Base-by-base conservation (phyloP, 768 basidiomycete genomes). In the Omphalotus guepiniiformis region DNA sequence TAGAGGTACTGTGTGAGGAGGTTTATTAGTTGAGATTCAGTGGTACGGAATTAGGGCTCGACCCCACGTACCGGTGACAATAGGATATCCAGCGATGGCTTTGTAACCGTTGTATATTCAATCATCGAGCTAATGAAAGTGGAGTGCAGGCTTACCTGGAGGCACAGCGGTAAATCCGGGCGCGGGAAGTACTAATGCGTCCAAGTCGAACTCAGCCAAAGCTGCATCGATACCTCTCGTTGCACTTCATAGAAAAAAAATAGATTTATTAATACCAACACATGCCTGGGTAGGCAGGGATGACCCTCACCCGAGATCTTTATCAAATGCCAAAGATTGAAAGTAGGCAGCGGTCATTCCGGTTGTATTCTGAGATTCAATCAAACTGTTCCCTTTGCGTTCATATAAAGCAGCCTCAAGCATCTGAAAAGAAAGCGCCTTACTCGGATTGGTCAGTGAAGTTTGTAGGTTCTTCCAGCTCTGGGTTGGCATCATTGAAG, bases 61-160 rank as follows among this genome's bases (percentile, higher is more conserved):
- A 22, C 23, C 16, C 13, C 5, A 54, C 65, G 54, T 34, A 78
- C 82, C 81, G 18, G 83, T 82, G 27, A 83, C 67, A 44, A 84
- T 79, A 2, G 83, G 83, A 53, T 83, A 84, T 11, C 82, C 83
- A 4, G 79, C 78, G 47, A 83, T 75, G 5, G 81, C 83, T 63
- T 63, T 13, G 22, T 39, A 6, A 35, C 26, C 9, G 13, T 15
- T 35, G 15, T 12, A 34, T 25, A 12, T 5, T 15, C 28, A 22
- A 29, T 16, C 37, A n/a, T 44, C 34, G 30, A 12, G 28, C 15
- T 2, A 21, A 6, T 19, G 21, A 6, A 11, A 18, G 21, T 21
- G 25, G 16, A 29, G 13, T 12, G 3, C 13, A 23, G 12, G 25
- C 56, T 40, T 43, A 71, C 72, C 72, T 50, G 70, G 66, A 18